Base-by-base conservation (phyloP, 345 rosid genomes). In the Hibiscus tridactylites region DNA sequence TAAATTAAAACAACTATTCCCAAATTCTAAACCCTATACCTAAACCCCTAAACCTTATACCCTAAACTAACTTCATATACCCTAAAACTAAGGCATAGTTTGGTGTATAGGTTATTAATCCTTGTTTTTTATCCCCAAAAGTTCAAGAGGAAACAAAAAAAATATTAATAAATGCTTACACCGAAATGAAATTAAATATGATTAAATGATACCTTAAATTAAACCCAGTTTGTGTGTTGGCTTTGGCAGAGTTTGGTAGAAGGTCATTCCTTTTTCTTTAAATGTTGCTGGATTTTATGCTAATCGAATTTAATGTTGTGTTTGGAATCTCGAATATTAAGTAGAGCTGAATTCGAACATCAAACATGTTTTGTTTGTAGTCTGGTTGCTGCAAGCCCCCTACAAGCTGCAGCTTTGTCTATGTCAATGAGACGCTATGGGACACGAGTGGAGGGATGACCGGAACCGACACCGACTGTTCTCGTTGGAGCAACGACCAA, bases 311-410 rank as follows among this genome's bases (percentile, higher is more conserved):
- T 42, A 42, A 42, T 42, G 47, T 42, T 13, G 52, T 1, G 16
- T 3, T 47, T 47, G 12, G 16, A 47, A 12, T 53, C 24, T 17
- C 57, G 11, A 17, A 6, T 17, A n/a, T 42, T 8, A 9, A 42
- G 12, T 47, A 3, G 10, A 47, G 2, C 44, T 8, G 44, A 39
- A 9, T 39, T 39, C 6, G 15, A 47, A 9, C 15, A 49, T 13
- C 5, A 13, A 49, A 49, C 53, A 15, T 16, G 56, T 61, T 46
- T 19, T 75, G 12, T 77, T 21, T 68, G 73, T 71, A 95, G 99
- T 92, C 97, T 0, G 96, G 99, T 70, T 95, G 99, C 81, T 95
- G 99, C 83, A 95, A 92, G 86, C 98, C 98, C 6, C 98, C 96
- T 4, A 80, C 91, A 17, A 92, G 86, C 1, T 95, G 98, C 60